A percentile compares a stretch with the other conserved stretches of the same genome.
These are phyloP conservation scores for Yarrowia sp. DNA, from an alignment of 805 yeast species.

Conservation along the genomic window DNA sequence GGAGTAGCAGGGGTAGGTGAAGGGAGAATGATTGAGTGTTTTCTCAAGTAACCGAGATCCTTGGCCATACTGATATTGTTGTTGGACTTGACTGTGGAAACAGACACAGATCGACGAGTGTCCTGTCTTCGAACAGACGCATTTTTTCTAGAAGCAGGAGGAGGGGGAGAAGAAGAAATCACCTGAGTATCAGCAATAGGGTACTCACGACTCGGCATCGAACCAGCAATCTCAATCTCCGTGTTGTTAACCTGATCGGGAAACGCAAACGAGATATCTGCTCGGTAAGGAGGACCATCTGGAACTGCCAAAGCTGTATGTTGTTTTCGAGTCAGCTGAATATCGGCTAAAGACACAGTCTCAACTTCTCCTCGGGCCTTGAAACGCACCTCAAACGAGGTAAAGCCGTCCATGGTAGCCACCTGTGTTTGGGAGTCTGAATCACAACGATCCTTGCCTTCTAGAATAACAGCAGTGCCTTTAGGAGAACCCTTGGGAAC, in stretches of 20 bases:
- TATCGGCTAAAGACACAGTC: not conserved
- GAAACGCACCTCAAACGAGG: not conserved
- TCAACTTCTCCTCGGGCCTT: not conserved
- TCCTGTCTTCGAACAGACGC: not conserved
- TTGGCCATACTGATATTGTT: not conserved
- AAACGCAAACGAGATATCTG: not conserved
- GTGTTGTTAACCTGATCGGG: not conserved
- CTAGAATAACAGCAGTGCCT: not conserved
- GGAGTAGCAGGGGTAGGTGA: not conserved
- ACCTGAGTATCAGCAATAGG: not conserved
- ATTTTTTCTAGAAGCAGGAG: conserved; percentile 4
- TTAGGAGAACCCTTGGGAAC: not conserved
- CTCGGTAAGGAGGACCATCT: not conserved
- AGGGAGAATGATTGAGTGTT: conserved; percentile 2
- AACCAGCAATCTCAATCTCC: not conserved
- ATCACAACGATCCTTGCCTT: not conserved
- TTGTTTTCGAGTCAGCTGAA: not conserved
- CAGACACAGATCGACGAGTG: not conserved
- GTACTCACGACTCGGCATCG: not conserved
- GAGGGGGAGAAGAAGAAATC: not conserved
- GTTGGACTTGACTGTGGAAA: conserved; percentile 2
- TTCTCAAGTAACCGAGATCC: not conserved
- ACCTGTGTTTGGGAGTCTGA: not conserved
- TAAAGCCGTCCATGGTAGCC: conserved; percentile 4
- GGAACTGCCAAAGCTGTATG: not conserved